These are phyloP conservation scores for Tuber aestivum DNA, from an alignment of 495 filamentous ascomycete genomes.

Conservation along the genomic window DNA sequence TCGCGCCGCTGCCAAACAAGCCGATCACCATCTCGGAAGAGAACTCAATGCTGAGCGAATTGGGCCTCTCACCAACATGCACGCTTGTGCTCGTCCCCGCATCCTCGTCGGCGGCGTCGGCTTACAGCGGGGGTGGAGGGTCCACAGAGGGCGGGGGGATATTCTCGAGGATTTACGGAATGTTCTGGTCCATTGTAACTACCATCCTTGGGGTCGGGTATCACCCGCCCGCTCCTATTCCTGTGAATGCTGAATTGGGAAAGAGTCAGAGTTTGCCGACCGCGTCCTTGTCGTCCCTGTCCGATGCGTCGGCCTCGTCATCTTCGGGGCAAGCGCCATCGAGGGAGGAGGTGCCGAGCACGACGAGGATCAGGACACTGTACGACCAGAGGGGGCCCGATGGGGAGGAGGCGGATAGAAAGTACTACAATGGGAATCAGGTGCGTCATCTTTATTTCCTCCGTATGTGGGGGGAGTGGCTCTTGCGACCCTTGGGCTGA, in stretches of 20 bases:
- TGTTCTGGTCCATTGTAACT: slow-evolving; percentile 48
- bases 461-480: slow-evolving; percentile 1
- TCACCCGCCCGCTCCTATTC: slow-evolving; percentile 21
- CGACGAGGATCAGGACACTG: slow-evolving; percentile 54
- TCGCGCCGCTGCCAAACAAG: slow-evolving; percentile 69
- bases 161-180: slow-evolving; percentile 46
- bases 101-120: slow-evolving; percentile 52
- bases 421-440: slow-evolving; percentile 70
- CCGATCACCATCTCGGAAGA: slow-evolving; percentile 70
- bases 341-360: slow-evolving; percentile 33
- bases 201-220: slow-evolving; percentile 52
- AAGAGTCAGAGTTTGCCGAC: slow-evolving; percentile 14
- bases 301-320: background rate
- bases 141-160: slow-evolving; percentile 34
- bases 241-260: background rate
- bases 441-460: slow-evolving; percentile 44
- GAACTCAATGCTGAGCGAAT: slow-evolving; percentile 55
- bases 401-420: slow-evolving; percentile 44
- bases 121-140: slow-evolving; percentile 49
- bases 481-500: background rate
- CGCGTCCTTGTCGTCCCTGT: slow-evolving; percentile 9
- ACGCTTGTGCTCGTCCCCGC: slow-evolving; percentile 78
- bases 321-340: slow-evolving; percentile 18
- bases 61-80: slow-evolving; percentile 68
- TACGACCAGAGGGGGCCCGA: slow-evolving; percentile 51